These are phyloP conservation scores for Lentinus polychrous DNA, from an alignment of 1,284 basidiomycete genomes.

Conservation along the genomic window DNA sequence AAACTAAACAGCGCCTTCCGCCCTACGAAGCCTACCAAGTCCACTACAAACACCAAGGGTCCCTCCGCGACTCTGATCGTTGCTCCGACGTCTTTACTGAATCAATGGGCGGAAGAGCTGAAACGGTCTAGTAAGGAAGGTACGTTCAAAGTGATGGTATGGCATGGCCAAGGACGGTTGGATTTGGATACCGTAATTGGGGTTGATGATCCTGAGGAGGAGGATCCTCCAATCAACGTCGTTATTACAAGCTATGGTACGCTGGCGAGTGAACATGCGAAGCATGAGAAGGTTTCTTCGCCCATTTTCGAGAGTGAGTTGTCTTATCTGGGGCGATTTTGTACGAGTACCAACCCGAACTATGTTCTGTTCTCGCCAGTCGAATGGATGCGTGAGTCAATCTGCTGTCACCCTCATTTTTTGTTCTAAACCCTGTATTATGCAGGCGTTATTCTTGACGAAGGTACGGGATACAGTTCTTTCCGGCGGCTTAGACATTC, in stretches of 20 bases:
- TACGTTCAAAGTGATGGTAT: slow-evolving; percentile 64
- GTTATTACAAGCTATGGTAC: slow-evolving; percentile 90
- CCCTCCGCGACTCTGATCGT: slow-evolving; percentile 79
- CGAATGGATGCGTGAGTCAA: slow-evolving; percentile 58
- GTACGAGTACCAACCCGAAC: too few species aligned
- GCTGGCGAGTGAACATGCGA: slow-evolving; percentile 77
- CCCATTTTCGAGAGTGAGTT: slow-evolving; percentile 72
- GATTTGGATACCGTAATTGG: slow-evolving; percentile 49
- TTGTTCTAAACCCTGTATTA: not conserved
- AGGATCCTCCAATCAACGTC: slow-evolving; percentile 50
- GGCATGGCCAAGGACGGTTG: slow-evolving; percentile 81
- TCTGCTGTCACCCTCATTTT: not conserved
- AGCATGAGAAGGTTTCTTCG: slow-evolving; percentile 50
- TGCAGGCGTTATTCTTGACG: slow-evolving; percentile 64
- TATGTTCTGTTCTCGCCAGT: slow-evolving; percentile 33
- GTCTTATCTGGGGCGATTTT: too few species aligned
- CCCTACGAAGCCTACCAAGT: slow-evolving; percentile 20
- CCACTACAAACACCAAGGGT: slow-evolving; percentile 17
- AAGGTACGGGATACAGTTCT: slow-evolving; percentile 26
- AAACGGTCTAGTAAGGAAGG: slow-evolving; percentile 67
- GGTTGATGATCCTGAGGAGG: slow-evolving; percentile 28
- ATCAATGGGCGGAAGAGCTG: slow-evolving; percentile 90
- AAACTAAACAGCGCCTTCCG: slow-evolving; percentile 59
- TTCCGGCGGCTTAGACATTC: not conserved
- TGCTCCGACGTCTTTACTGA: slow-evolving; percentile 85